Conservation (phyloP, 768 basidiomycete species). For the Boletus sp. region DNA sequence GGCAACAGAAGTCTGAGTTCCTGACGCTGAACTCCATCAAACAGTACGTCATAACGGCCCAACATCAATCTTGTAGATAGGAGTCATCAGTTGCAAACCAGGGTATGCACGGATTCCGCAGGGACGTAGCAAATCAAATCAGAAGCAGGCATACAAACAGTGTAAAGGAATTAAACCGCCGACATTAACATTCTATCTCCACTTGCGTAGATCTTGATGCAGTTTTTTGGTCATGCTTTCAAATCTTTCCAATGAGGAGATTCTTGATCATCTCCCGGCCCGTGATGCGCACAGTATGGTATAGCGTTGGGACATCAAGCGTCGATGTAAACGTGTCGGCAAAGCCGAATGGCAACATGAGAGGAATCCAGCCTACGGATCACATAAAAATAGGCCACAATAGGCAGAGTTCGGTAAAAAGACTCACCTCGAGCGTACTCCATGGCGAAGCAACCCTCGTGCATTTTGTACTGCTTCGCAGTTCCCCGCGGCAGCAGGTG, state of each 20-base stretch:
- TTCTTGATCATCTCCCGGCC: slow-evolving; percentile 84
- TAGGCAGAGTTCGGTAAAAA: not conserved
- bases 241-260: slow-evolving; percentile 85
- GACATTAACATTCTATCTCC: slow-evolving; percentile 1
- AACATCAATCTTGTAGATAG: not conserved
- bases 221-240: too few relatives aligned
- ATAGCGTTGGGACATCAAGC: slow-evolving; percentile 81
- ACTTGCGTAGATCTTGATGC: too few relatives aligned
- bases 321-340: slow-evolving; percentile 86
- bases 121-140: not conserved
- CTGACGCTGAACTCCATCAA: not conserved
- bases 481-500: slow-evolving; percentile 81
- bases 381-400: not conserved
- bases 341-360: slow-evolving; percentile 94
- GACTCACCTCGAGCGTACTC: slow-evolving; percentile 87
- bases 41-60: not conserved
- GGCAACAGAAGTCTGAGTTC: not conserved
- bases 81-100: not conserved
- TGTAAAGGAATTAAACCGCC: not conserved
- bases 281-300: slow-evolving; percentile 72
- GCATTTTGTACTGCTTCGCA: slow-evolving; percentile 98
- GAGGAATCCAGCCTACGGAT: slow-evolving; percentile 89
- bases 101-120: not conserved
- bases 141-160: not conserved
- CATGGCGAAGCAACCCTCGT: slow-evolving; percentile 91